Evolutionary conservation across 1,284 basidiomycete genomes (phyloP).

Genomic region (Ustilago cynodontis): DNA sequence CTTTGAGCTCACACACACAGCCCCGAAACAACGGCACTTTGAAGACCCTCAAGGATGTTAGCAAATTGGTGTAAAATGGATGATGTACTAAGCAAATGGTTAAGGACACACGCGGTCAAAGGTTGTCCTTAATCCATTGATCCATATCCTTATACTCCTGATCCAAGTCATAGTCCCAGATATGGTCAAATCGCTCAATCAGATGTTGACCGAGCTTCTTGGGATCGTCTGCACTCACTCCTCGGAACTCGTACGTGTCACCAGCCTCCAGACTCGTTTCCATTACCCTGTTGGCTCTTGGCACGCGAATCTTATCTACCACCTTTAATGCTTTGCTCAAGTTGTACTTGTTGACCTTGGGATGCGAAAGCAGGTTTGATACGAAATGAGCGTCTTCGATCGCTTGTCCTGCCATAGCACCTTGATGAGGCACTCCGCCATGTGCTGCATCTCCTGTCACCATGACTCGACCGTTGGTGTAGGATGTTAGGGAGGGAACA

Average conservation of each 20-base stretch:
- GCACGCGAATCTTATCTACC: constrained; percentile 57
- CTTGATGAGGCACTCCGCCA: constrained; percentile 76
- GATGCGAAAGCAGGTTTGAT: constrained; percentile 73
- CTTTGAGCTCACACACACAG: background rate
- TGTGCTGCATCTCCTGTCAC: constrained; percentile 78
- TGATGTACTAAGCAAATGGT: background rate
- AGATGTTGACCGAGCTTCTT: constrained; percentile 30
- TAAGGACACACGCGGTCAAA: background rate
- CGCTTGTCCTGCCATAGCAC: constrained; percentile 77
- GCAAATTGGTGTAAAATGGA: background rate
- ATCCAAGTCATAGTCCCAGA: constrained; percentile 50
- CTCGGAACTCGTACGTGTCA: constrained; percentile 52
- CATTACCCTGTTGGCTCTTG: constrained; percentile 58
- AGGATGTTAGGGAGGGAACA: constrained; percentile 73
- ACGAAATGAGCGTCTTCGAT: constrained; percentile 76
- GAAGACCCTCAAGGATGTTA: no score
- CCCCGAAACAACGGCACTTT: background rate
- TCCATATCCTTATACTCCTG: constrained; percentile 26
- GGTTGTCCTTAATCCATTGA: constrained; percentile 24
- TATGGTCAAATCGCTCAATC: constrained; percentile 30
- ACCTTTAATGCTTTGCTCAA: constrained; percentile 72
- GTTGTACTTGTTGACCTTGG: constrained; percentile 72
- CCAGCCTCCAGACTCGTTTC: constrained; percentile 55
- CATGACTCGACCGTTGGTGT: constrained; percentile 73
- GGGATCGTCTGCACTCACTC: constrained; percentile 26